Base-by-base conservation (phyloP, 768 basidiomycete genomes). In the Trametes sanguinea region DNA sequence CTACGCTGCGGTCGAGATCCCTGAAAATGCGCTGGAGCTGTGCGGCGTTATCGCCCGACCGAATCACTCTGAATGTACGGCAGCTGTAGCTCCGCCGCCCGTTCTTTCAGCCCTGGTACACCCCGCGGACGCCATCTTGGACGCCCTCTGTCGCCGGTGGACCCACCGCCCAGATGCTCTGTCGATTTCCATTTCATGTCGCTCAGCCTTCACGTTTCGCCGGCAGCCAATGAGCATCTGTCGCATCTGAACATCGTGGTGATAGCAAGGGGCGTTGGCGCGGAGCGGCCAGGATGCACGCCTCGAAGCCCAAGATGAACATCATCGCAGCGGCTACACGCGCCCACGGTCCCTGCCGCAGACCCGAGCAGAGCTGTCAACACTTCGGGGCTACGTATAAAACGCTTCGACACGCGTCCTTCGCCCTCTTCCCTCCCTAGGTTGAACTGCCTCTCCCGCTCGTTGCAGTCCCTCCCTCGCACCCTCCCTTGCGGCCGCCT, bases 401-500 rank as follows among this genome's bases (percentile, higher is more conserved):
- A 59, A 35, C 43, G 11, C 32, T 40, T 1, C 45, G 16, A 17
- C 52, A n/a, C 13, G 11, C 35, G n/a, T n/a, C 53, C 47, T 32
- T 33, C 40, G 39, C 32, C 30, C 30, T 32, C 47, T 35, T 37
- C 53, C 51, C 17, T 39, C 42, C 51, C 57, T 40, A 39, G 43
- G 32, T 32, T 44, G 39, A 43, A 37, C 17, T 57, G 37, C 39
- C 33, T 42, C 51, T 57, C 50, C 46, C 48, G 52, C 37, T 35
- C 51, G 22, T 52, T 42, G 27, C 17, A 22, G 37, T 48, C 50
- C 48, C 11, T 27, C 46, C 17, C 46, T 43, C 48, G 22, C 22
- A 22, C 45, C 44, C 27, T 32, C 57, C 61, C 57, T 54, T 59
- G 62, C 62, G 62, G 47, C 53, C 62, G 62, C 62, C 53, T 53